Evolutionary conservation across 2,329 filamentous ascomycete species (phyloP).

Genomic region (Bipolaris gigantea): DNA sequence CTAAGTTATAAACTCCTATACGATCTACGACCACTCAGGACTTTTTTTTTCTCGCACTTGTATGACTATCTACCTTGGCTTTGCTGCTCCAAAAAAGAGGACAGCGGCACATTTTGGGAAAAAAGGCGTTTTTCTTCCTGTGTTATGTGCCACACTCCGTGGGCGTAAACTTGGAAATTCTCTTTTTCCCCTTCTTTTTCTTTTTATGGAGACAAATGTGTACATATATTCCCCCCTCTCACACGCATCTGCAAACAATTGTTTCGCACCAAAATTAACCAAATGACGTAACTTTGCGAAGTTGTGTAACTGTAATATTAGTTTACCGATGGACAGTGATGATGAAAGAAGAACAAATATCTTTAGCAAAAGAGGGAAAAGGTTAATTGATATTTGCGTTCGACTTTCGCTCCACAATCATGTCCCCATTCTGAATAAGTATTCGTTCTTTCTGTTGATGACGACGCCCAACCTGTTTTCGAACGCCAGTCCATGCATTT

Average conservation of each 20-base stretch:
- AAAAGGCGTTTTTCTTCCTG: constrained; percentile 24
- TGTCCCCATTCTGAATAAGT: neutral
- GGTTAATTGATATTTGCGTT: constrained; percentile 10
- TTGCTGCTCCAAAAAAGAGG: constrained; percentile 5
- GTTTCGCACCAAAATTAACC: neutral
- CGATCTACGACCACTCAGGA: neutral
- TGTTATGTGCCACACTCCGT: constrained; percentile 3
- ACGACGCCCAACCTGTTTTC: constrained; percentile 9
- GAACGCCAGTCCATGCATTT: constrained; percentile 36
- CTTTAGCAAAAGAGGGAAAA: constrained; percentile 2
- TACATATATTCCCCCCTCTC: constrained; percentile 40
- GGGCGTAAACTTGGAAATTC: neutral
- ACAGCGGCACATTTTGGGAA: constrained; percentile 17
- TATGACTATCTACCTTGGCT: constrained; percentile 26
- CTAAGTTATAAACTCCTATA: constrained; percentile 27
- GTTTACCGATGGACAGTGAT: constrained; percentile 17
- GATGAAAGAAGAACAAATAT: neutral
- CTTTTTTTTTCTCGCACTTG: constrained; percentile 15
- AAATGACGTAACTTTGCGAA: constrained; percentile 12
- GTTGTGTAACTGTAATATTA: constrained; percentile 26
- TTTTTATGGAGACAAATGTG: constrained; percentile 15
- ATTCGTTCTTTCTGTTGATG: neutral
- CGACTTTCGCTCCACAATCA: neutral
- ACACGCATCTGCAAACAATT: constrained; percentile 22
- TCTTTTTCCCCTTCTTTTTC: too few relatives aligned